phyloP scores from a whole-genome alignment of 805 yeast species.

The Ogataea methylovora region DNA sequence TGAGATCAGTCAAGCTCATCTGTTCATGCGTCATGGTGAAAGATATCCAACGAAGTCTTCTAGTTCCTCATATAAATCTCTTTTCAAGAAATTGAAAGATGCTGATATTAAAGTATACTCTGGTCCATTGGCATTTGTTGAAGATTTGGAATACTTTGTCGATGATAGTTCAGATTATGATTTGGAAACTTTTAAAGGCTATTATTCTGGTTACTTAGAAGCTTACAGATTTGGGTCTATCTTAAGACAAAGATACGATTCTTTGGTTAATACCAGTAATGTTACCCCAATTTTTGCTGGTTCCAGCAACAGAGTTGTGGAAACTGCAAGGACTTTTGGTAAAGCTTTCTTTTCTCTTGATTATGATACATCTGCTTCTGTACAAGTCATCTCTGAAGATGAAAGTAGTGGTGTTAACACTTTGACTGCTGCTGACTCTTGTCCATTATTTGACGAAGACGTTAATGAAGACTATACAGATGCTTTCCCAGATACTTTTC shows the following conservation, averaged over 20 bases:
- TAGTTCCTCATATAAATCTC: conserved; percentile 13
- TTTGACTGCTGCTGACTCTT: conserved; percentile 45
- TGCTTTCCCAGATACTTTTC: conserved; percentile 25
- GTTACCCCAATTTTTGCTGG: conserved; percentile 46
- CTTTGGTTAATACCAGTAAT: conserved; percentile 30
- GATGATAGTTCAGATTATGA: conserved; percentile 28
- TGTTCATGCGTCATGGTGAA: conserved; percentile 74
- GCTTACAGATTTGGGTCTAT: conserved; percentile 41
- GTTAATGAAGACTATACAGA: conserved; percentile 10
- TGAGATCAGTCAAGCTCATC: conserved; percentile 57
- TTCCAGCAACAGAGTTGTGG: conserved; percentile 46
- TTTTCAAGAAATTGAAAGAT: conserved; percentile 27
- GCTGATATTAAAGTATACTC: conserved; percentile 28
- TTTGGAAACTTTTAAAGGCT: conserved; percentile 42
- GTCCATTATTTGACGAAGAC: conserved; percentile 29
- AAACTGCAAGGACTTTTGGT: conserved; percentile 48
- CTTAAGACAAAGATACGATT: conserved; percentile 41
- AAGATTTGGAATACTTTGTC: conserved; percentile 47
- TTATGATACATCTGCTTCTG: conserved; percentile 27
- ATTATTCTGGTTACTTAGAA: conserved; percentile 46
- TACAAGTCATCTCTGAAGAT: conserved; percentile 39
- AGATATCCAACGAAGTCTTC: conserved; percentile 53
- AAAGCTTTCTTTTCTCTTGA: conserved; percentile 47
- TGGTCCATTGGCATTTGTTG: conserved; percentile 48
- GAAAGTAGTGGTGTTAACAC: conserved; percentile 47